phyloP scores from a whole-genome alignment of 129 eudicot genomes.

The Helichrysum umbraculigerum region DNA sequence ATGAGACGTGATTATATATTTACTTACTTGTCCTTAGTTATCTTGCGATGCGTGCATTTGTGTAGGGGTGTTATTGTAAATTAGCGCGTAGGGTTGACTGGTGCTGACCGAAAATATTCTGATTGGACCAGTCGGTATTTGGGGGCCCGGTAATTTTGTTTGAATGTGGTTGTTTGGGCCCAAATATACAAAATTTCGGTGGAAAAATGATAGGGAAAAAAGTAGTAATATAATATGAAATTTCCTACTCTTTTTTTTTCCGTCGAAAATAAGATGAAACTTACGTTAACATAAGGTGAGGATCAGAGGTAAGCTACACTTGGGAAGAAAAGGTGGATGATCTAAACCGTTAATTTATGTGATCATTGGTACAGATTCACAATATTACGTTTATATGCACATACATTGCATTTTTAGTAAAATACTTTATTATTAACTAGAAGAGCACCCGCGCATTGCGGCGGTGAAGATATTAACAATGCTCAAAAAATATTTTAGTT shows the following conservation, averaged over 20 bases:
- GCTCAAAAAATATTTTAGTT: too few species aligned
- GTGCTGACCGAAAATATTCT: constrained; percentile 21
- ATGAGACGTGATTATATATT: constrained; percentile 3
- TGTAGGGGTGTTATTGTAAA: constrained; percentile 14
- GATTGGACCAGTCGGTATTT: constrained; percentile 25
- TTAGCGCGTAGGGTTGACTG: background rate
- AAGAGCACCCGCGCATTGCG: too few species aligned
- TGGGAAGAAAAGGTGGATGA: too few species aligned
- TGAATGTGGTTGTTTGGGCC: constrained; percentile 31
- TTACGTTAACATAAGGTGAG: too few species aligned
- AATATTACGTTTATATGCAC: too few species aligned
- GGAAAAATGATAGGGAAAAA: constrained; percentile 21
- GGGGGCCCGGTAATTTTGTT: constrained; percentile 29
- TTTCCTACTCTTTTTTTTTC: background rate
- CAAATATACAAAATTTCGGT: constrained; percentile 27
- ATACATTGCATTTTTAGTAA: too few species aligned
- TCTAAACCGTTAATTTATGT: too few species aligned
- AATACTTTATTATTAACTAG: too few species aligned
- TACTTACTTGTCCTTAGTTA: constrained; percentile 18
- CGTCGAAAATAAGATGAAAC: too few species aligned
- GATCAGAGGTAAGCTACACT: too few species aligned
- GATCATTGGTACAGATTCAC: too few species aligned
- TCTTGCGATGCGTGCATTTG: background rate
- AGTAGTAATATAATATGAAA: background rate
- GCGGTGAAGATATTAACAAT: too few species aligned